Base-by-base conservation (phyloP, 2,329 filamentous ascomycete species). In the Rutstroemia sp. region DNA sequence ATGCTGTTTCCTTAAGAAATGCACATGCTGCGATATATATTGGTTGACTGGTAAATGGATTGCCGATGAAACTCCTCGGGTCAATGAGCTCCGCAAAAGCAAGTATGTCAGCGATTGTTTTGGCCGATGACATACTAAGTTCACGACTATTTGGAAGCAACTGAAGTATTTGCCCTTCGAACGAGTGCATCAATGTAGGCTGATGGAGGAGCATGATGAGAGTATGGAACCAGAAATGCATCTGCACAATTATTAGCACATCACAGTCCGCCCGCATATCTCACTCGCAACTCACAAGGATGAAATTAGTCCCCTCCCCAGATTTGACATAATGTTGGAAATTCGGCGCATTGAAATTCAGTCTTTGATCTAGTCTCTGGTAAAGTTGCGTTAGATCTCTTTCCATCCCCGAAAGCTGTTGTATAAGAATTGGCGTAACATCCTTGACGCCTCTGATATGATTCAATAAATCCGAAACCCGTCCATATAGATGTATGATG, bases 21-120 rank as follows among this genome's bases (percentile, higher is more conserved):
- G 90, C 90, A 67, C 89, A 95, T 0, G 89, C 90, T 0, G 90
- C 90, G 58, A 95, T 92, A 64, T 95, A 95, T 66, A 95, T 95
- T 0, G 90, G 90, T 70, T 95, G 90, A 48, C 87, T 90, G 0
- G 89, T 94, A 62, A 95, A 95, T 0, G 90, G 90, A 58, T 94
- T 95, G 1, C 89, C 89, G 36, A 92, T 86, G 56, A 92, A 89
- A 63, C 89, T 92, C 69, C 89, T 91, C 0, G 88, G 84, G 68
- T 95, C 89, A 51, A 94, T 89, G 9, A 95, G 74, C 67, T 95
- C 89, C 0, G 89, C 88, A 69, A 95, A 95, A 1, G 88, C 86
- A 8, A 95, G 73, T 16, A 95, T 95, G 64, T 95, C 90, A 36
- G 89, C 89, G 58, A 95, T 94, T 0, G 90, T 95, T 73, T 95